Base-by-base conservation (phyloP, 352 stramenopile species). In the Globisporangium yorkense region DNA sequence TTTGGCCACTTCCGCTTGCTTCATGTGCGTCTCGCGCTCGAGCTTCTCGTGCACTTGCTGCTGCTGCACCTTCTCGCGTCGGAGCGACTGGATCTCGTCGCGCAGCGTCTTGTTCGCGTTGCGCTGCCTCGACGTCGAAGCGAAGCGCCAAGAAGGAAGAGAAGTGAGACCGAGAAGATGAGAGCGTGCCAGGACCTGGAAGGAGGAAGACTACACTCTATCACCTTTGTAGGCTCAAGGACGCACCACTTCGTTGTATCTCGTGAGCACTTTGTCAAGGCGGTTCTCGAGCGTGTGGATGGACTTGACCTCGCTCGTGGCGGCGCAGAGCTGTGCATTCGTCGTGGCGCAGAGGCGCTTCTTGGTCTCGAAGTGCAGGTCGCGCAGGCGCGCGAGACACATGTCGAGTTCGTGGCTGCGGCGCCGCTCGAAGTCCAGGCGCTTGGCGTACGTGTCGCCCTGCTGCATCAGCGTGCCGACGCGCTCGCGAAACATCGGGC, bases 1-100 rank as follows among this genome's bases (percentile, higher is more conserved):
- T 61, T 92, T 88, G 9, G 74, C 63, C 63, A 96, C 88, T 53
- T 97, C 87, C 49, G 66, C 79, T 45, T 94, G 87, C 51, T 90
- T 87, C 21, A 84, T 69, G 47, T 94, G 83, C 13, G 95, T 85
- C 64, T 97, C 89, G 20, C 79, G 72, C 61, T 89, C 84, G 18
- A 94, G 65, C 44, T 89, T 92, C 51, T 88, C 80, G 31, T 91
- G 75, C 21, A 94, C 77, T 9, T 79, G 64, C 46, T 84, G 77
- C 40, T 91, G 80, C 49, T 88, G 77, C 43, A 92, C 80, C 49
- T 92, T 91, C 65, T 94, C 81, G 37, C 84, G 84, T 9, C 82
- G 74, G 12, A 91, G 61, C 18, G 80, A 74, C 54, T 94, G 80
- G 61, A 94, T 94, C 44, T 90, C 75, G 21, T 88, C 82, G 12